Percentiles rank a stretch among this genome's conserved stretches.
Evolutionary conservation across 169 alveolate species (phyloP).

Genomic region (Eimeria sp.): DNA sequence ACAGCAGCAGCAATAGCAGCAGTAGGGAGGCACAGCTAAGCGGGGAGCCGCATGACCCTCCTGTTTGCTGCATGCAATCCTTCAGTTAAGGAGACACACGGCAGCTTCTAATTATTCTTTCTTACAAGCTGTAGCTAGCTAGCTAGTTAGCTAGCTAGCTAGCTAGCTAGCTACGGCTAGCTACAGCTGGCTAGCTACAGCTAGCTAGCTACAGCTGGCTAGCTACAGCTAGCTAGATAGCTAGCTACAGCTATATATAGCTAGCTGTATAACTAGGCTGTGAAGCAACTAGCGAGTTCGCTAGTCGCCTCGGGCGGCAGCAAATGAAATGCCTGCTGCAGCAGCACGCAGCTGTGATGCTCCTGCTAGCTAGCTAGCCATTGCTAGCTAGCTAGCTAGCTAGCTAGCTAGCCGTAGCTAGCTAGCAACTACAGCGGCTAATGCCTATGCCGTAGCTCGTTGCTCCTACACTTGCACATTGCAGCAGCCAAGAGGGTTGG

Average conservation of each 20-base stretch:
- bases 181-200: too few relatives aligned
- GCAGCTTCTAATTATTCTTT: neutral
- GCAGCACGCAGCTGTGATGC: neutral
- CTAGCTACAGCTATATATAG: neutral
- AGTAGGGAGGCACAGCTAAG: neutral
- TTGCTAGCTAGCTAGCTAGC: neutral
- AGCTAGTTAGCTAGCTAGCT: neutral
- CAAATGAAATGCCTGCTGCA: neutral
- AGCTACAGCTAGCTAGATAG: neutral
- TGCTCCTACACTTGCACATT: neutral
- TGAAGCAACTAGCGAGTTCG: constrained; percentile 1
- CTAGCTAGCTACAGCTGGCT: constrained; percentile 4
- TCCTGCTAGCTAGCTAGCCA: neutral
- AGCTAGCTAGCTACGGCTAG: neutral
- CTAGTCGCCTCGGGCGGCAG: neutral
- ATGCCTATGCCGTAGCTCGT: neutral
- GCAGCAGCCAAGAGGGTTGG: neutral
- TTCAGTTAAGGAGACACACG: neutral
- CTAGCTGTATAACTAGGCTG: neutral
- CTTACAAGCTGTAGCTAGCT: neutral
- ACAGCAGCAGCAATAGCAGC: neutral
- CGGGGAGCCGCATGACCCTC: neutral
- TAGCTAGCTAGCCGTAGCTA: neutral
- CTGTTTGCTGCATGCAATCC: constrained; percentile 11
- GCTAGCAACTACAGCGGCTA: too few relatives aligned